phyloP scores from a whole-genome alignment of 176 grass and related monocot species.

The Olyra latifolia region DNA sequence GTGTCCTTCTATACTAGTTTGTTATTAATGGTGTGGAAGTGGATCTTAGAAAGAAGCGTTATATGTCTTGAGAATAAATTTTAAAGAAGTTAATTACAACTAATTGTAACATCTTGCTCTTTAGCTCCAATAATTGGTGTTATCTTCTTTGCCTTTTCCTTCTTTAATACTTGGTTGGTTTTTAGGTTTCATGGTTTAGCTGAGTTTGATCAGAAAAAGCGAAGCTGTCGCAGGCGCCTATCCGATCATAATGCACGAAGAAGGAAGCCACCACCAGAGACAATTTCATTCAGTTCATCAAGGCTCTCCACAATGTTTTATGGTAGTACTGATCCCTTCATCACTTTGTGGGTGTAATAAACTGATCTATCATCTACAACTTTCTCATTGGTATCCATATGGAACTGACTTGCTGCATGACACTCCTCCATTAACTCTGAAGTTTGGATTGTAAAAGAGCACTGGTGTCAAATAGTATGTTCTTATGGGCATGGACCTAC shows the following conservation, averaged over 20 bases:
- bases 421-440: not conserved
- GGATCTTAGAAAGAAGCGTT: not conserved
- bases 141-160: not conserved
- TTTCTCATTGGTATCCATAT: not conserved
- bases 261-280: conserved; percentile 70
- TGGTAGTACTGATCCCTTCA: conserved; percentile 47
- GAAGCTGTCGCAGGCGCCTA: conserved; percentile 88
- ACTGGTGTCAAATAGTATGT: not conserved
- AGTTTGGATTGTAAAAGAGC: not conserved
- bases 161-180: not conserved
- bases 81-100: not conserved
- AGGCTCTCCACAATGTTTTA: conserved; percentile 63
- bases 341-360: conserved; percentile 11
- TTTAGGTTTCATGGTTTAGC: conserved; percentile 81
- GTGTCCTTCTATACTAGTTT: not conserved
- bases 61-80: not conserved
- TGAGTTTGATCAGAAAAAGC: conserved; percentile 94
- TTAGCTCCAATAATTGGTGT: not conserved
- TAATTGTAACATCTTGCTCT: not conserved
- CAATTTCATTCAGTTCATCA: conserved; percentile 71
- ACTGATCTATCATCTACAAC: not conserved
- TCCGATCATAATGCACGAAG: conserved; percentile 85
- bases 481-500: not conserved
- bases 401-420: not conserved
- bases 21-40: not conserved